These are phyloP conservation scores for Verbena officinalis DNA, from an alignment of 257 asterid genomes.

Conservation along the genomic window DNA sequence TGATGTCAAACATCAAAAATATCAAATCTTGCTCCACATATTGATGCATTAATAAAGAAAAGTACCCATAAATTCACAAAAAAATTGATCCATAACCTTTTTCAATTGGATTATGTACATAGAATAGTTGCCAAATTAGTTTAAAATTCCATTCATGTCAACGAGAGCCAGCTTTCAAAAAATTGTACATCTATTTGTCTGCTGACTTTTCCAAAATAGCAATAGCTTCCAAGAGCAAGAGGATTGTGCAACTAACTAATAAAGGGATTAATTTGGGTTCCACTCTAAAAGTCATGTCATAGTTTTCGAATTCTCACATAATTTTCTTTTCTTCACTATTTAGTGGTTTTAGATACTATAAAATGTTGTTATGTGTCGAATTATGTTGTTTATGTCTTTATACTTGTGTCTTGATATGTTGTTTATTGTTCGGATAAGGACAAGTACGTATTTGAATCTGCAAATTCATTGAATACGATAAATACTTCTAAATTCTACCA, in stretches of 20 bases:
- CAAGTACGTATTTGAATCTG: no score
- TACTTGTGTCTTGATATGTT: background rate
- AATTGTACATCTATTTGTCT: constrained; percentile 8
- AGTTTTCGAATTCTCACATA: background rate
- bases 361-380: background rate
- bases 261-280: constrained; percentile 15
- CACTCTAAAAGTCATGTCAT: background rate
- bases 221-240: constrained; percentile 27
- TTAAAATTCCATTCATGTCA: constrained; percentile 23
- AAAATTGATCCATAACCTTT: background rate
- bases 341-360: background rate
- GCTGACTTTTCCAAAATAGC: constrained; percentile 6
- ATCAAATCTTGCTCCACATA: background rate
- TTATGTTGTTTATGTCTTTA: background rate
- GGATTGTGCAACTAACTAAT: constrained; percentile 5
- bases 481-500: no score
- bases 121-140: background rate
- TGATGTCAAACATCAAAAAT: background rate
- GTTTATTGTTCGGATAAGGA: background rate
- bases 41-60: background rate
- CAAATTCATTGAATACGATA: no score
- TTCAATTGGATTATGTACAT: background rate
- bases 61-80: background rate
- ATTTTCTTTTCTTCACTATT: background rate
- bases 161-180: constrained; percentile 21